Percentiles rank a stretch among this genome's conserved stretches.
Conservation (phyloP, 164 flowering plant genomes). For the Santalum album region DNA sequence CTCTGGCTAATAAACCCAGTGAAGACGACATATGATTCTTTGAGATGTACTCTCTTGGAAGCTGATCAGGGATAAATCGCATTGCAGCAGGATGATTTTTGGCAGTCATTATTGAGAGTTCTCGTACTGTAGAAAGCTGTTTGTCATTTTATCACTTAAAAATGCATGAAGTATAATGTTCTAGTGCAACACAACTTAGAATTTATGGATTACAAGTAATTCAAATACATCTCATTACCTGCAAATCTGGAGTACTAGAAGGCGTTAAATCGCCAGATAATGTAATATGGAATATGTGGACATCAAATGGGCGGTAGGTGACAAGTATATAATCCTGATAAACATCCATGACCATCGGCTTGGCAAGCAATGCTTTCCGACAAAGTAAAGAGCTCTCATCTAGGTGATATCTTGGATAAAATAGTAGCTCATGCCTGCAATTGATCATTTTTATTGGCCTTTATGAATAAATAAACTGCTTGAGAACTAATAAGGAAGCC, state of each 20-base stretch:
- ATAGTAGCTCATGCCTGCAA: constrained; percentile 91
- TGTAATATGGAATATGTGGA: constrained; percentile 78
- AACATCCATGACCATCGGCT: constrained; percentile 97
- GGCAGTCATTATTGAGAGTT: constrained; percentile 96
- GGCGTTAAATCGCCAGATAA: constrained; percentile 73
- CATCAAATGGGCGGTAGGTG: constrained; percentile 90
- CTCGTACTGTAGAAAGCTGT: constrained; percentile 99
- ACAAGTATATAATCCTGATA: constrained; percentile 85
- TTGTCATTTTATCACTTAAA: constrained; percentile 94
- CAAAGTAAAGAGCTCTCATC: constrained; percentile 89
- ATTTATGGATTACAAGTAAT: constrained; percentile 1
- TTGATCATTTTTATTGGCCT: not conserved
- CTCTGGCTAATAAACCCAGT: constrained; percentile 30
- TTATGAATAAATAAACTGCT: not conserved
- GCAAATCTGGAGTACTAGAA: constrained; percentile 61
- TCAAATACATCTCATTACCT: constrained; percentile 42
- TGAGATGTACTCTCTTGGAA: constrained; percentile 26
- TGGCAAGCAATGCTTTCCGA: constrained; percentile 70
- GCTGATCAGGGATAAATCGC: constrained; percentile 88
- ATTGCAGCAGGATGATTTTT: constrained; percentile 96
- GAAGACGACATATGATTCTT: constrained; percentile 28
- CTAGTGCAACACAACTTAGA: constrained; percentile 10
- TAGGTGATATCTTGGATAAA: constrained; percentile 97
- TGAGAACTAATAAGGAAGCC: not conserved
- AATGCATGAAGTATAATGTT: constrained; percentile 33